phyloP scores from a whole-genome alignment of 1,284 basidiomycete species.

The Papiliotrema nemorosa region DNA sequence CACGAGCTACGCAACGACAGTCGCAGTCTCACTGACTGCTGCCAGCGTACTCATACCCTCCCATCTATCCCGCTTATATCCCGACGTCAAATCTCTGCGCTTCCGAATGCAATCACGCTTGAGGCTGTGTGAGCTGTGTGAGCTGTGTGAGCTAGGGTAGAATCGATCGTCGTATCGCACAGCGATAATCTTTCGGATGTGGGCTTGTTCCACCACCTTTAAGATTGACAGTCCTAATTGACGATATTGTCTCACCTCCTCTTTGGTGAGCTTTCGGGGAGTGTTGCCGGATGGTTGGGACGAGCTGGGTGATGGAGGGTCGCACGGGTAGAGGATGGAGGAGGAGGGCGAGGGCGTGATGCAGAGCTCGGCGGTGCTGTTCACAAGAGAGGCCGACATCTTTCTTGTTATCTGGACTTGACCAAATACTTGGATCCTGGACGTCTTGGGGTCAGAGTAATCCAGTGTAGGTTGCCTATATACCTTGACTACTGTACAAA shows the following conservation, averaged over 20 bases:
- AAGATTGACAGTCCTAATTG: not conserved
- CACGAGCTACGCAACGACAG: not conserved
- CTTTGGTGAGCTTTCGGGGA: constrained; percentile 1
- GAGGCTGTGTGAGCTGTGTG: not conserved
- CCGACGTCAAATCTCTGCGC: too few relatives aligned
- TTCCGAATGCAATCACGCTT: not conserved
- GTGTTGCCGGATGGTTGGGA: too few relatives aligned
- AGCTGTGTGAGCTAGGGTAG: not conserved
- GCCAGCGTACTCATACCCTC: not conserved
- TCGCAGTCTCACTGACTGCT: not conserved
- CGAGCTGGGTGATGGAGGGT: too few relatives aligned
- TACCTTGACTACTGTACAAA: too few relatives aligned
- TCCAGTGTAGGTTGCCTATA: too few relatives aligned
- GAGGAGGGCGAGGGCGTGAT: too few relatives aligned
- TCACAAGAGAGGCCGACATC: too few relatives aligned
- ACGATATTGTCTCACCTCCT: not conserved
- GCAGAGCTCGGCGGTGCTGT: too few relatives aligned
- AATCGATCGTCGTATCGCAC: not conserved
- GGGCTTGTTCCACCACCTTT: not conserved
- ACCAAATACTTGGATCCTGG: too few relatives aligned
- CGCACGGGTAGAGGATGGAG: too few relatives aligned
- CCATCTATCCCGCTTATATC: not conserved
- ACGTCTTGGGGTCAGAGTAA: too few relatives aligned
- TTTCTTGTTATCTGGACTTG: too few relatives aligned
- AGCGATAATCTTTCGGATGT: not conserved